Percentiles rank a stretch among this genome's conserved stretches.
These are phyloP conservation scores for Salvia hispanica DNA, from an alignment of 257 asterid species.

Conservation along the genomic window DNA sequence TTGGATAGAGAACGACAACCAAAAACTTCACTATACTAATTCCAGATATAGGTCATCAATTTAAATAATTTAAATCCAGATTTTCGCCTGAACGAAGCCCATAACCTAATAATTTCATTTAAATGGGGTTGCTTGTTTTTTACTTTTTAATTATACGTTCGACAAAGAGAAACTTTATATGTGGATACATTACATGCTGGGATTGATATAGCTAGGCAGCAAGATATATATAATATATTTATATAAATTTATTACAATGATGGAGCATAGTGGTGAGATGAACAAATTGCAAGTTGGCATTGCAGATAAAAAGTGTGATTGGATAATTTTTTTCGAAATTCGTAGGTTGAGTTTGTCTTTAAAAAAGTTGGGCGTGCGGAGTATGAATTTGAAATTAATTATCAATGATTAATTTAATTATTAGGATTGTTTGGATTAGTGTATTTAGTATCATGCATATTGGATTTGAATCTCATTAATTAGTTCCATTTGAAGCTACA, in stretches of 20 bases:
- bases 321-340: neutral
- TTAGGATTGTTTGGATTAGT: too few species aligned
- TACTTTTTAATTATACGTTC: neutral
- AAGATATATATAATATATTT: neutral
- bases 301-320: too few species aligned
- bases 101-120: slow-evolving; percentile 9
- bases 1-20: too few species aligned
- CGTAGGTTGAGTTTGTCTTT: neutral
- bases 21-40: too few species aligned
- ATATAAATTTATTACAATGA: neutral
- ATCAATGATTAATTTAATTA: too few species aligned
- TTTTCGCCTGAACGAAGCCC: neutral
- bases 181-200: neutral
- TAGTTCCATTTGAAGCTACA: too few species aligned
- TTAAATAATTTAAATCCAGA: neutral
- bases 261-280: too few species aligned
- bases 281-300: too few species aligned
- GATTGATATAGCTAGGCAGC: neutral
- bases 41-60: too few species aligned
- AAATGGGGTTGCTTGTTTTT: neutral
- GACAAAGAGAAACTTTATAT: neutral
- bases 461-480: too few species aligned
- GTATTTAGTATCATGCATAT: too few species aligned
- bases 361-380: neutral
- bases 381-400: neutral